These are phyloP conservation scores for Aspergillus pseudoviridinutans DNA, from an alignment of 2,329 filamentous ascomycete species.

Conservation along the genomic window DNA sequence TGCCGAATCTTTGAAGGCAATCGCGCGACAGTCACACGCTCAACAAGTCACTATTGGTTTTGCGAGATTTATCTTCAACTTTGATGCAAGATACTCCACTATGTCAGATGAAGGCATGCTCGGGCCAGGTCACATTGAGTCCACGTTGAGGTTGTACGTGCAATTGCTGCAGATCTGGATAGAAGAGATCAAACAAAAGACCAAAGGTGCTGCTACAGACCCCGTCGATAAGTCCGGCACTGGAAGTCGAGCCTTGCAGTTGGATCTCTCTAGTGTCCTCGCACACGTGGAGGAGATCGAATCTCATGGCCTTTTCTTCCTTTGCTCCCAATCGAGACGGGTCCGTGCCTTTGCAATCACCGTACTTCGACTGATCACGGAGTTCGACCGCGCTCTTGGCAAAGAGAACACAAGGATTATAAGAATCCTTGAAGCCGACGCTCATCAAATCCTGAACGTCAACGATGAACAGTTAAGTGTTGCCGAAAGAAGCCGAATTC, in stretches of 20 bases:
- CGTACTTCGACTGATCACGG: slow-evolving; percentile 83
- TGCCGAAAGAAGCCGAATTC: slow-evolving; percentile 85
- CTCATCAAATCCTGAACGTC: slow-evolving; percentile 81
- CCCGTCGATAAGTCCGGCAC: slow-evolving; percentile 57
- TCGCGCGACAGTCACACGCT: slow-evolving; percentile 86
- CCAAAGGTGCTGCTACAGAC: slow-evolving; percentile 66
- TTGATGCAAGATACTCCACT: slow-evolving; percentile 93
- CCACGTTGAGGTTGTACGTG: slow-evolving; percentile 85
- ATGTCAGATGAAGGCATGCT: slow-evolving; percentile 98
- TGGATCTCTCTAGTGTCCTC: slow-evolving; percentile 83
- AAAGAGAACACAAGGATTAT: slow-evolving; percentile 81
- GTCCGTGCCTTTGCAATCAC: slow-evolving; percentile 90
- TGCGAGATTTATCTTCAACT: slow-evolving; percentile 96
- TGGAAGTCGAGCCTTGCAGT: slow-evolving; percentile 70
- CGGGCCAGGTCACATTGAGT: slow-evolving; percentile 90
- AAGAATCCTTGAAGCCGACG: slow-evolving; percentile 85
- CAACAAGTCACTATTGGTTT: slow-evolving; percentile 97
- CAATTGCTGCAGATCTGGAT: slow-evolving; percentile 96
- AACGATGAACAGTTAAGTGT: slow-evolving; percentile 81
- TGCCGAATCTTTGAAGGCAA: slow-evolving; percentile 87
- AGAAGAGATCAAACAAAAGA: slow-evolving; percentile 87
- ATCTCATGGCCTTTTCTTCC: slow-evolving; percentile 92
- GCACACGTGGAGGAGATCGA: slow-evolving; percentile 96
- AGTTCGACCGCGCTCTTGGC: slow-evolving; percentile 86
- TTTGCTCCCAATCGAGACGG: slow-evolving; percentile 89